A percentile compares a stretch with the other conserved stretches of the same genome.
Conservation (phyloP, 345 rosid genomes). For the Citrus unshiu region DNA sequence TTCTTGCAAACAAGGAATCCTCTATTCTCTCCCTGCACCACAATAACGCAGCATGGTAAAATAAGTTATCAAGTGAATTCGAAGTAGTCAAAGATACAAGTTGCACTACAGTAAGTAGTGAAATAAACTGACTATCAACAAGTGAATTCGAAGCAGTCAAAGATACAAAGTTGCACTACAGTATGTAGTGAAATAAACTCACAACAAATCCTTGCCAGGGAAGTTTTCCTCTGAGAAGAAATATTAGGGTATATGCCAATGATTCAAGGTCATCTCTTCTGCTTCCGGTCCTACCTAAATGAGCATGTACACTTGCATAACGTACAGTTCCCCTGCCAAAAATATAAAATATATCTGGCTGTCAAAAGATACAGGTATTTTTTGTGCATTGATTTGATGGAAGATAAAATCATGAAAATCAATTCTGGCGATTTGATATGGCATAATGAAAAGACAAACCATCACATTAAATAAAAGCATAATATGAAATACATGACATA, state of each 20-base stretch:
- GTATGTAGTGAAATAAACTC: slow-evolving; percentile 21
- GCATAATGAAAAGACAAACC: neutral
- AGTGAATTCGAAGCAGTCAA: neutral
- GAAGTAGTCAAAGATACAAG: neutral
- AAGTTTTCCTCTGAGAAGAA: slow-evolving; percentile 45
- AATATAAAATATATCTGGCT: neutral
- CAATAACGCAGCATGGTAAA: slow-evolving; percentile 1
- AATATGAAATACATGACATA: neutral
- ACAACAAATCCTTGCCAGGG: slow-evolving; percentile 63
- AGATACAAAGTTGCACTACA: slow-evolving; percentile 5
- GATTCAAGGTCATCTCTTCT: slow-evolving; percentile 63
- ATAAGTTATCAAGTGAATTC: neutral
- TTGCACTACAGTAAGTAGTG: neutral
- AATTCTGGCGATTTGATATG: neutral
- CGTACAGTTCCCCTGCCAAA: slow-evolving; percentile 56
- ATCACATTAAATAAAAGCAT: neutral
- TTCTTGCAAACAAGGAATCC: slow-evolving; percentile 69
- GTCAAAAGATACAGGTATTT: neutral
- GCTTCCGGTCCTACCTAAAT: slow-evolving; percentile 55
- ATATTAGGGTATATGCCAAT: slow-evolving; percentile 56
- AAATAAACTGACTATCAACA: neutral
- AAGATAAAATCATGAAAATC: neutral
- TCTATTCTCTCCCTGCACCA: slow-evolving; percentile 57
- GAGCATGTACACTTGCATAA: slow-evolving; percentile 63
- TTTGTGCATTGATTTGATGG: neutral